Conservation (phyloP, 2,329 filamentous ascomycete species). For the Pseudopyricularia cyperi region DNA sequence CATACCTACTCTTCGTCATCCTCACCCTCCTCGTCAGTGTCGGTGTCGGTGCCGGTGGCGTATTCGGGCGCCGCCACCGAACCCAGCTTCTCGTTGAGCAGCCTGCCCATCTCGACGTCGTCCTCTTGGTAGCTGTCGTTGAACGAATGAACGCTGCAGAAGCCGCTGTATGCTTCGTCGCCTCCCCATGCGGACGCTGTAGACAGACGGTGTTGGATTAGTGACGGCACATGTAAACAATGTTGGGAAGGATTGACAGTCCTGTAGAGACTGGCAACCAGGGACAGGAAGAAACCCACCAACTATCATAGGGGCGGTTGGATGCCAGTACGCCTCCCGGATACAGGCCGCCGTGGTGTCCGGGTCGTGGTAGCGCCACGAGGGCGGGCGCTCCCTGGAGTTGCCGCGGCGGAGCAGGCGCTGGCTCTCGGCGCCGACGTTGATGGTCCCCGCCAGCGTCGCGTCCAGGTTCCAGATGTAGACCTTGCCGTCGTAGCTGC, state of each 20-base stretch:
- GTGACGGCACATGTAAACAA: background rate
- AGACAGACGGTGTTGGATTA: background rate
- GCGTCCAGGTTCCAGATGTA: conserved; percentile 88
- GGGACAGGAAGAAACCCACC: conserved; percentile 29
- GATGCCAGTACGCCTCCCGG: conserved; percentile 84
- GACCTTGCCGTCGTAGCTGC: conserved; percentile 78
- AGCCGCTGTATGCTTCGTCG: conserved; percentile 44
- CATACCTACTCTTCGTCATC: background rate
- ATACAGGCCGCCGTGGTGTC: conserved; percentile 48
- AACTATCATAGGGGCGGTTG: conserved; percentile 65
- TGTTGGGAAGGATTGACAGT: too few relatives aligned
- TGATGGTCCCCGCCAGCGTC: conserved; percentile 62
- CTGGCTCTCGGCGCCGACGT: conserved; percentile 44
- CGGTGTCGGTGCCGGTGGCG: background rate
- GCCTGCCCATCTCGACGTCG: conserved; percentile 41
- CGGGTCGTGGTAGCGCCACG: background rate
- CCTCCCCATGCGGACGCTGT: conserved; percentile 74
- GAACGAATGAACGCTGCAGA: conserved; percentile 65
- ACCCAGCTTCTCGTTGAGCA: conserved; percentile 47
- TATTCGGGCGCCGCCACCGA: conserved; percentile 10
- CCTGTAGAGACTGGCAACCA: too few relatives aligned
- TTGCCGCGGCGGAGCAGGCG: background rate
- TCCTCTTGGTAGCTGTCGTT: conserved; percentile 58
- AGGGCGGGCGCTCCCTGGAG: background rate
- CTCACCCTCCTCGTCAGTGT: background rate